These are phyloP conservation scores for Ophiobolus disseminans DNA, from an alignment of 2,329 filamentous ascomycete species.

Conservation along the genomic window DNA sequence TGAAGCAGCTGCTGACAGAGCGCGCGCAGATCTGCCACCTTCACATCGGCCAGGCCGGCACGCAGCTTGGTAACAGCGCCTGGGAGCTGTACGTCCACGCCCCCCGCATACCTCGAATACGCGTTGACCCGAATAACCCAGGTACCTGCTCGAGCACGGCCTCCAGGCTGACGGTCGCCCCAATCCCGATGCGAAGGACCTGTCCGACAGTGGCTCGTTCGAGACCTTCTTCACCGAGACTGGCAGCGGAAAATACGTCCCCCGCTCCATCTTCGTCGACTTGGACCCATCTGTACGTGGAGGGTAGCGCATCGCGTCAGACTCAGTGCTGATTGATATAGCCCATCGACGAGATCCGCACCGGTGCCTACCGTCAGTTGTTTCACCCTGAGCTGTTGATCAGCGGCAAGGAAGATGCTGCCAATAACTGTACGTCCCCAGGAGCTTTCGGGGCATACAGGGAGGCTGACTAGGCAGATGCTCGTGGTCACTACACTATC, in stretches of 20 bases:
- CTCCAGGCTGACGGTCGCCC: conserved; percentile 70
- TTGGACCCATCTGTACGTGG: conserved; percentile 69
- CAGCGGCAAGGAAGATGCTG: conserved; percentile 78
- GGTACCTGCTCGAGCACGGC: conserved; percentile 76
- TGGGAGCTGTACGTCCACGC: conserved; percentile 72
- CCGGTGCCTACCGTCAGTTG: conserved; percentile 70
- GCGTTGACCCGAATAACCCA: conserved; percentile 46
- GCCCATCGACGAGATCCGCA: conserved; percentile 76
- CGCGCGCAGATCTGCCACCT: conserved; percentile 66
- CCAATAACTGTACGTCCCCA: conserved; percentile 70
- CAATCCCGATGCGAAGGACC: conserved; percentile 66
- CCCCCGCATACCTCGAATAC: conserved; percentile 12
- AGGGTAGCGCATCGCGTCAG: neutral
- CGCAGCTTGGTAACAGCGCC: conserved; percentile 76
- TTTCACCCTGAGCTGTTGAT: conserved; percentile 77
- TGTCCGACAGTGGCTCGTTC: conserved; percentile 68
- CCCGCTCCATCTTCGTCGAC: conserved; percentile 75
- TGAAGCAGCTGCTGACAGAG: conserved; percentile 19
- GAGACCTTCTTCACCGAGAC: conserved; percentile 80
- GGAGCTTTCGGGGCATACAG: neutral
- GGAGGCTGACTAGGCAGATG: conserved; percentile 56
- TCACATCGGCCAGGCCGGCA: conserved; percentile 75
- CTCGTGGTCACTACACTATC: conserved; percentile 77
- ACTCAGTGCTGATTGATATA: conserved; percentile 37
- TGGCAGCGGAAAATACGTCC: conserved; percentile 73